Percentiles rank a stretch among this genome's conserved stretches.
Evolutionary conservation across 208 protist genomes (phyloP).

Genomic region (Acanthamoeba quina): DNA sequence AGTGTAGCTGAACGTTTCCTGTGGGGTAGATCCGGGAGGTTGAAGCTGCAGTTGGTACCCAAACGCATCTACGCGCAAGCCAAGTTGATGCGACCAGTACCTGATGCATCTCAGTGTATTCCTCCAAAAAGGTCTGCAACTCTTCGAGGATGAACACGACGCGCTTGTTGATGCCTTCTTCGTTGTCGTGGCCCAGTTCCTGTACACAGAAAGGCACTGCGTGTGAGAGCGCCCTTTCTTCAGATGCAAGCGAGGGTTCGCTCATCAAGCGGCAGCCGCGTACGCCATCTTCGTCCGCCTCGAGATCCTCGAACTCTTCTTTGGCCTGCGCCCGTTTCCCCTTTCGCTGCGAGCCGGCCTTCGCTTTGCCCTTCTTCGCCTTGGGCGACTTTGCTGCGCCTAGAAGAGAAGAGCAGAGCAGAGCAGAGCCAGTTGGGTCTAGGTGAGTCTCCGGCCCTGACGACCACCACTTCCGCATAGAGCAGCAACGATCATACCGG

Average conservation of each 20-base stretch:
- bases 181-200: background rate
- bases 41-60: background rate
- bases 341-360: background rate
- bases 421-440: background rate
- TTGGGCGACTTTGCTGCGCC: background rate
- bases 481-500: background rate
- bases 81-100: background rate
- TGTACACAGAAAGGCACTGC: background rate
- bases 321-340: background rate
- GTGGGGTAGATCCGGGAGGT: background rate
- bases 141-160: slow-evolving; percentile 45
- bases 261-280: background rate
- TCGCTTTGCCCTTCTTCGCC: background rate
- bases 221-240: background rate
- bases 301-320: slow-evolving; percentile 57
- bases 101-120: background rate
- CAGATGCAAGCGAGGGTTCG: no score
- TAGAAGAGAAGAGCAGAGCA: background rate
- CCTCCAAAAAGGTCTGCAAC: slow-evolving; percentile 43
- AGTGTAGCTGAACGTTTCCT: slow-evolving; percentile 71
- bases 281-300: background rate
- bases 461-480: background rate
- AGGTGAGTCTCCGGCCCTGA: background rate
- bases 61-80: no score
- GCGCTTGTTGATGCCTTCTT: slow-evolving; percentile 2